phyloP scores from a whole-genome alignment of 2,329 filamentous ascomycete species.

The Aspergillus bombycis region DNA sequence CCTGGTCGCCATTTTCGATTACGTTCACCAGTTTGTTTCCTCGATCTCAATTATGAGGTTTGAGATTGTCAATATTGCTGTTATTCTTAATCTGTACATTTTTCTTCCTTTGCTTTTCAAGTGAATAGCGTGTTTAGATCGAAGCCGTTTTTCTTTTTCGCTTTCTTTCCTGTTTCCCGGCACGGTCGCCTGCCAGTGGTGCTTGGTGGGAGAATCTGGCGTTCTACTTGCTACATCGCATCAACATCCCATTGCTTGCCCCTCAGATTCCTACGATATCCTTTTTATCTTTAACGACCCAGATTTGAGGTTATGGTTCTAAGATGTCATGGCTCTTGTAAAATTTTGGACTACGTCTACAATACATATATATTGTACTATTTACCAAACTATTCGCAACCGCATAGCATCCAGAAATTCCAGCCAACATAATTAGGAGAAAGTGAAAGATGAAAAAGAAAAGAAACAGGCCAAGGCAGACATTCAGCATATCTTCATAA shows the following conservation, averaged over 20 bases:
- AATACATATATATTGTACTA: background rate
- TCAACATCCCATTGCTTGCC: background rate
- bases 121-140: conserved; percentile 38
- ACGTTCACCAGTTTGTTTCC: conserved; percentile 12
- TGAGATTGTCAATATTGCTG: conserved; percentile 42
- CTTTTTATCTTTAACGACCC: background rate
- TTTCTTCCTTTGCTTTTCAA: conserved; percentile 28
- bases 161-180: conserved; percentile 4
- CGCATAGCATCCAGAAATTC: background rate
- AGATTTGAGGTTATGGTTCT: background rate
- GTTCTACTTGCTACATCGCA: conserved; percentile 15
- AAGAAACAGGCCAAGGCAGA: background rate
- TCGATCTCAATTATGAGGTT: conserved; percentile 30
- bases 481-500: background rate
- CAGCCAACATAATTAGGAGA: too few species aligned
- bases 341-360: background rate
- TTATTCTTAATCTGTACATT: conserved; percentile 44
- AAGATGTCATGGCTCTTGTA: background rate
- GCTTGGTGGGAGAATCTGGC: conserved; percentile 10
- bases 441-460: background rate
- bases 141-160: conserved; percentile 13
- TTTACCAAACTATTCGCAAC: background rate
- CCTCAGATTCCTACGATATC: background rate
- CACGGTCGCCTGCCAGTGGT: conserved; percentile 5
- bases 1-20: conserved; percentile 16